Evolutionary conservation across 306 rosid species (phyloP), one percentile per base, ranked within the genome.

Genomic region (Gastrolobium bilobum): DNA sequence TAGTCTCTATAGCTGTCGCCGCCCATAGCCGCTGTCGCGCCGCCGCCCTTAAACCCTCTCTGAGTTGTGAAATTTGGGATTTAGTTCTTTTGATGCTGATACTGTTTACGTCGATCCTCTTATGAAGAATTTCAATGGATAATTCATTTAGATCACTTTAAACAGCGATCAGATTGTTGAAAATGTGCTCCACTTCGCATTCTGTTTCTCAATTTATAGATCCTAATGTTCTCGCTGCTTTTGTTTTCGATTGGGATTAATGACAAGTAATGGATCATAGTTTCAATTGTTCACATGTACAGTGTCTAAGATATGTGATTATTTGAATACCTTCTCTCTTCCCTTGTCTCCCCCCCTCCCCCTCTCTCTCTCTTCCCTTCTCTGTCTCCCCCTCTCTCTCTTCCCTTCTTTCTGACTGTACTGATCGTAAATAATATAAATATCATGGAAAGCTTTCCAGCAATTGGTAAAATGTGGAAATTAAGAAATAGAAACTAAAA

Each of bases 231-330:
- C 1, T 59, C 38, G 7, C 3, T 38, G 5, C n/a, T 15, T 52
- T 62, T 31, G 4, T 54, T 77, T n/a, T 47, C 30, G 57, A 77
- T 83, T 82, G 68, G 50, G 65, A 71, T 50, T 40, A 34, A 34
- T 35, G 39, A 14, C 31, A 8, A 70, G 48, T 77, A 5, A 35
- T 33, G 47, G 63, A 61, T 63, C 69, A 14, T 44, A 46, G 4
- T 54, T 70, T 53, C 63, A 57, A 51, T 60, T 14, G 29, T 4
- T 62, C 75, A 11, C 73, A 3, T 76, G 44, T 29, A 10, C 11
- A 46, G 46, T n/a, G 20, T 73, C 20, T 59, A 33, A 40, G 79
- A 82, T 82, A 64, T 64, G 86, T 56, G 46, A 60, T 56, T 65
- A 52, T 30, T 71, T 7, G n/a, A n/a, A n/a, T n/a, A n/a, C n/a